Evolutionary conservation across 2,329 filamentous ascomycete species (phyloP).

Genomic region (Pyrenophora graminea): DNA sequence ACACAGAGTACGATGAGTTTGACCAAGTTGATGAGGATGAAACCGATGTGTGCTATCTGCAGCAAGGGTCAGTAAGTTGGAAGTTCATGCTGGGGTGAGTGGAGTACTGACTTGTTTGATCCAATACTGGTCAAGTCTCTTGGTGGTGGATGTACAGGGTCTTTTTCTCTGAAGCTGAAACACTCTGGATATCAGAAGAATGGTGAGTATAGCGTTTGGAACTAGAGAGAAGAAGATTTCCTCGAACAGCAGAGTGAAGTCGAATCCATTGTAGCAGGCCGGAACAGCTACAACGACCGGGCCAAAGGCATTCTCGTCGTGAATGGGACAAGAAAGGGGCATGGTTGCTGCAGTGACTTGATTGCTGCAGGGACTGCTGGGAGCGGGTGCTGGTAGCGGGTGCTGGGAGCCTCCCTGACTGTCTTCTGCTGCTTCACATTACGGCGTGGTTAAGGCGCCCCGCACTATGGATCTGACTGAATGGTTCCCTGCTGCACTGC

Average conservation of each 20-base stretch:
- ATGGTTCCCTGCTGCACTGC: background rate
- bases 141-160: background rate
- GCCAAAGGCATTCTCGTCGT: slow-evolving; percentile 11
- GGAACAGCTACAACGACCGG: slow-evolving; percentile 5
- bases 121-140: background rate
- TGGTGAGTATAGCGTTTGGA: slow-evolving; percentile 9
- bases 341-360: background rate
- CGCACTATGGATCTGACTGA: background rate
- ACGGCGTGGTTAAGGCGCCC: background rate
- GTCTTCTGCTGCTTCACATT: background rate
- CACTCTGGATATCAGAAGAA: slow-evolving; percentile 9
- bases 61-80: background rate
- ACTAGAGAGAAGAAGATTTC: slow-evolving; percentile 25
- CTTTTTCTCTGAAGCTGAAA: background rate
- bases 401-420: background rate
- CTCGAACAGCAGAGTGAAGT: slow-evolving; percentile 29
- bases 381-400: background rate
- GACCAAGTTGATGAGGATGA: background rate
- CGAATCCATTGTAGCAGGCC: slow-evolving; percentile 20
- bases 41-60: background rate
- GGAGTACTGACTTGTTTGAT: background rate
- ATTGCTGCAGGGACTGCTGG: background rate
- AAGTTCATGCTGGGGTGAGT: background rate
- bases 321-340: slow-evolving; percentile 1
- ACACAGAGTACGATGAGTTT: background rate